Percentiles rank a stretch among this genome's conserved stretches.
Evolutionary conservation across 768 basidiomycete species (phyloP).

Genomic region (Pisolithus sp.): DNA sequence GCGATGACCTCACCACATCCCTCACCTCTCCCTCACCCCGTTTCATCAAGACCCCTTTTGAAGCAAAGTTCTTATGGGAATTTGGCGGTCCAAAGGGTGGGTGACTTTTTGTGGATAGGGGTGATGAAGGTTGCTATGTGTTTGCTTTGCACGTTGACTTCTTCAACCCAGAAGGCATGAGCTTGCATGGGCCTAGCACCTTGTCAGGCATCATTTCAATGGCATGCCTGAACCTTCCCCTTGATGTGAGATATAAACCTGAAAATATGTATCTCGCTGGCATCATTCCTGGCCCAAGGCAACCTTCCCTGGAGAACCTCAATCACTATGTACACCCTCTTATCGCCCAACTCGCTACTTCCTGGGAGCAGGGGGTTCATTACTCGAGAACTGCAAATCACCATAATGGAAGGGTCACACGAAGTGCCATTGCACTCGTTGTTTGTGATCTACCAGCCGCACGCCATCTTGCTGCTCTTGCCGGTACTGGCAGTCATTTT

Average conservation of each 20-base stretch:
- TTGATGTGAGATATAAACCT: too few species aligned
- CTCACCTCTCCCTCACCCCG: not conserved
- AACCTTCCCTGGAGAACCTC: constrained; percentile 13
- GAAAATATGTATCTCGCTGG: too few species aligned
- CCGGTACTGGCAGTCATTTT: too few species aligned
- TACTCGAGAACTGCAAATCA: constrained; percentile 8
- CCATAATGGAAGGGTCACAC: constrained; percentile 6
- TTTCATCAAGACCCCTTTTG: not conserved
- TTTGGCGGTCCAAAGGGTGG: not conserved
- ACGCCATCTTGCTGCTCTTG: too few species aligned
- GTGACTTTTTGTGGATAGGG: constrained; percentile 1
- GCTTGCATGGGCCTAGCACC: too few species aligned
- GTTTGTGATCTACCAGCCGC: not conserved
- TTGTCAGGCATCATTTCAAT: too few species aligned
- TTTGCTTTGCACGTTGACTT: too few species aligned
- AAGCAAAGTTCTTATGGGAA: constrained; percentile 13
- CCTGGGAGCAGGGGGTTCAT: constrained; percentile 12
- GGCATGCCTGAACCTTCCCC: too few species aligned
- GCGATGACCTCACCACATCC: not conserved
- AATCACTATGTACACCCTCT: constrained; percentile 19
- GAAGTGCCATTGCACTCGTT: constrained; percentile 15
- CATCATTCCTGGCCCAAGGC: constrained; percentile 14
- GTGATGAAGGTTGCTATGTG: not conserved
- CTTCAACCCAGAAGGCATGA: too few species aligned
- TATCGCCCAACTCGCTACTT: constrained; percentile 13